These are phyloP conservation scores for Macadamia integrifolia DNA, from an alignment of 164 flowering plant species.

Conservation along the genomic window DNA sequence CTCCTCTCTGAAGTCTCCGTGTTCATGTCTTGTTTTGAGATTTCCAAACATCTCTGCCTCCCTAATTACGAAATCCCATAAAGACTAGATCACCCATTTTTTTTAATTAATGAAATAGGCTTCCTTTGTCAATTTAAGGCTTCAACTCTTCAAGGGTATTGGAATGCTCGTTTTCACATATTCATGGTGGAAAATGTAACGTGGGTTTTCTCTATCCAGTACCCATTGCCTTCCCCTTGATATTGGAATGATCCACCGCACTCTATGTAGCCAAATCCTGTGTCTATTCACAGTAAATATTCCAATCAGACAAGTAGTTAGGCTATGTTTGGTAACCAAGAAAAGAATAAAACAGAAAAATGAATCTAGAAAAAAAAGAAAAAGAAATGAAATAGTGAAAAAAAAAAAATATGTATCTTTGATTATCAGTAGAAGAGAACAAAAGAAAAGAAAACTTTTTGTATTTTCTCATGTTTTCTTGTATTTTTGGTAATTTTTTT, in stretches of 20 bases:
- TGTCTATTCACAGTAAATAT: no score
- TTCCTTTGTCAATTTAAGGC: not conserved
- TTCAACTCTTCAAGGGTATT: not conserved
- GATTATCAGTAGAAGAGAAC: no score
- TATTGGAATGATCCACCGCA: not conserved
- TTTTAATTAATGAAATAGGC: not conserved
- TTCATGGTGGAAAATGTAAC: not conserved
- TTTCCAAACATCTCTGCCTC: conserved; percentile 25
- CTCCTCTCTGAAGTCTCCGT: not conserved
- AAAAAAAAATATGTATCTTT: no score
- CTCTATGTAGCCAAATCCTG: no score
- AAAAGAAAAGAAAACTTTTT: no score
- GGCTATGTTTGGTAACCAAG: no score
- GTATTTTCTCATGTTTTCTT: no score
- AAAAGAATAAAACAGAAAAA: no score
- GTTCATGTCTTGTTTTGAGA: conserved; percentile 22
- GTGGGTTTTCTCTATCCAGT: not conserved
- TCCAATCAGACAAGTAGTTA: no score
- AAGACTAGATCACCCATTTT: not conserved
- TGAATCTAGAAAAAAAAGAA: no score
- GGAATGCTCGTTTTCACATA: not conserved
- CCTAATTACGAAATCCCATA: conserved; percentile 10
- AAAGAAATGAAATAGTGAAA: no score
- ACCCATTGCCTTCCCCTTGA: not conserved
- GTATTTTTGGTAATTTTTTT: no score